Percentiles rank a stretch among this genome's conserved stretches.
Evolutionary conservation across 176 grass and related monocot genomes (phyloP).

Genomic region (Carex cristatella): DNA sequence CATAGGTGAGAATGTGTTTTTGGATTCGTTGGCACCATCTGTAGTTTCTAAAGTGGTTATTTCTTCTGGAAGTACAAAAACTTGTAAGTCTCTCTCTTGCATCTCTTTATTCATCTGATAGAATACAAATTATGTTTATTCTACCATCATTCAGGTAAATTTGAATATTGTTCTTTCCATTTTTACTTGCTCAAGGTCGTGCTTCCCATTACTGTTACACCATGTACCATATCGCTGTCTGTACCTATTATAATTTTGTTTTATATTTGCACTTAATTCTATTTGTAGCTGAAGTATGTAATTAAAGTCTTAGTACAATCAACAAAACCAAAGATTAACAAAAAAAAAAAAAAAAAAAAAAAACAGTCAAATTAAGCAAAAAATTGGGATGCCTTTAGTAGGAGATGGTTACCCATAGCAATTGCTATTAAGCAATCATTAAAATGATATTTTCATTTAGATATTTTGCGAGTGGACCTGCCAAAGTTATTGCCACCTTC

Average conservation of each 20-base stretch:
- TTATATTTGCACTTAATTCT: not conserved
- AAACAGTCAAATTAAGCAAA: not conserved
- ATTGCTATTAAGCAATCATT: not conserved
- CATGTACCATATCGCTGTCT: not conserved
- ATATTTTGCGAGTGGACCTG: slow-evolving; percentile 68
- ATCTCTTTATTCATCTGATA: not conserved
- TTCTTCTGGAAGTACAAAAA: slow-evolving; percentile 63
- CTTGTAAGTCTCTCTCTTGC: slow-evolving; percentile 49
- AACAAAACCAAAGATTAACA: not conserved
- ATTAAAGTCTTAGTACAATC: not conserved
- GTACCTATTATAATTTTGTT: not conserved
- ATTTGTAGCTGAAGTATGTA: not conserved
- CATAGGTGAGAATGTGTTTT: slow-evolving; percentile 74
- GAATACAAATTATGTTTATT: not conserved
- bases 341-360: not conserved
- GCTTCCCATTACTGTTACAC: not conserved
- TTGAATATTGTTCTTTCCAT: slow-evolving; percentile 1
- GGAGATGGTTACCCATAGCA: not conserved
- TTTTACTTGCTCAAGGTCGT: not conserved
- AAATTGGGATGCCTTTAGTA: not conserved
- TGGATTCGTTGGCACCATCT: slow-evolving; percentile 54
- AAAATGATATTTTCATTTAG: slow-evolving; percentile 32
- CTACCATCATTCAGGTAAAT: not conserved
- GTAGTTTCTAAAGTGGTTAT: slow-evolving; percentile 76
- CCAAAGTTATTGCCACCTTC: slow-evolving; percentile 86